Base-by-base conservation (phyloP, 768 basidiomycete species). In the Auricularia sp. region DNA sequence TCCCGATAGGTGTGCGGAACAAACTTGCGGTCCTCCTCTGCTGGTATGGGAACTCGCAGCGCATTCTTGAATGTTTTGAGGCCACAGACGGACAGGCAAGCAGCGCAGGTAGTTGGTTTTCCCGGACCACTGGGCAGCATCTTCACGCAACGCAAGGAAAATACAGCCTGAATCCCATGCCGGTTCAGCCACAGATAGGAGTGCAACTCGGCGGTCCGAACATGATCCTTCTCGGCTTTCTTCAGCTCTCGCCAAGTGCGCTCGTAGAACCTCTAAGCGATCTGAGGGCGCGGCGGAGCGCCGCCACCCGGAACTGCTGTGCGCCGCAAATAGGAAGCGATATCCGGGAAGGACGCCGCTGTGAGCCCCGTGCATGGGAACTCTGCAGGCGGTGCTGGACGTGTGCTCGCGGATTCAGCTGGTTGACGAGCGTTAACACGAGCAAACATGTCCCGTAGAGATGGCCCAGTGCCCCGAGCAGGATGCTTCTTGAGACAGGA, bases 121-220 rank as follows among this genome's bases (percentile, higher is more conserved):
- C 12, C 36, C 34, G 18, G 16, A 36, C n/a, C 14, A 34, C 23
- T 59, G 18, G 2, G 21, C 7, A 63, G 54, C 8, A 11, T 61
- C 23, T 69, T 66, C 6, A 53, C 62, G 65, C 74, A 74, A 3
- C n/a, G 3, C 6, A 51, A 63, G 3, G 70, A 68, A 64, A 66
- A 72, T 6, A 72, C 64, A 34, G 65, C 47, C 0, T 58, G 43
- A 34, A 36, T 54, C 18, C 62, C 42, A 56, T 70, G 70, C 62
- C 74, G 71, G 56, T 74, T 77, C 36, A 56, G 58, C 74, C 75
- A 77, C 7, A 7, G 47, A 18, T 67, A 67, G 14, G 70, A 65
- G 36, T 71, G 67, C 2, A 16, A 29, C 59, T 73, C 69, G 3
- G 43, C 36, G 56, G 54, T 33, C 18, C 36, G 47, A 14, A 72